Evolutionary conservation across 2,329 filamentous ascomycete species (phyloP).

Genomic region (Botryotinia convoluta): DNA sequence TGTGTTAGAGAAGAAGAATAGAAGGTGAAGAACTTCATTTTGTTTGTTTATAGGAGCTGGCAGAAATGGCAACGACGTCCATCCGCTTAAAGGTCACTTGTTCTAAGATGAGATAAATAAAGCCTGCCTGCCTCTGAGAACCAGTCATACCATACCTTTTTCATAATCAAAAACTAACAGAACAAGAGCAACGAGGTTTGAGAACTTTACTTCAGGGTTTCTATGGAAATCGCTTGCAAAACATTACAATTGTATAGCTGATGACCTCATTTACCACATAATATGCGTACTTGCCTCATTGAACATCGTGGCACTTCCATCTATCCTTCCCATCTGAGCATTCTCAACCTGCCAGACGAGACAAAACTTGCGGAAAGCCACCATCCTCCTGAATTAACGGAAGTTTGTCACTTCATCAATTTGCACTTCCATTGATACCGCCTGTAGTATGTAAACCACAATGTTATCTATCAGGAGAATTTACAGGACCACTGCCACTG

Average conservation of each 20-base stretch:
- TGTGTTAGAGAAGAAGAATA: neutral
- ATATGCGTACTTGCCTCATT: neutral
- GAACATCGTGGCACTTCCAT: neutral
- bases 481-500: neutral
- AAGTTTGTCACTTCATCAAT: neutral
- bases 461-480: neutral
- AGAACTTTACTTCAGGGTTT: neutral
- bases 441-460: neutral
- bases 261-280: neutral
- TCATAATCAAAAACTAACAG: neutral
- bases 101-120: neutral
- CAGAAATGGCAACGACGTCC: neutral
- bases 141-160: neutral
- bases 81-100: neutral
- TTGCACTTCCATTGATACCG: neutral
- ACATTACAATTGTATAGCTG: neutral
- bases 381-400: fast-evolving
- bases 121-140: neutral
- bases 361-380: fast-evolving
- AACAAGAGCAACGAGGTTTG: neutral
- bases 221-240: no score
- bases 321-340: neutral
- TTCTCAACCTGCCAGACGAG: neutral
- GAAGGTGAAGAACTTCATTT: neutral
- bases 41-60: fast-evolving